Evolutionary conservation across 306 rosid species (phyloP).

Genomic region (Senna tora): DNA sequence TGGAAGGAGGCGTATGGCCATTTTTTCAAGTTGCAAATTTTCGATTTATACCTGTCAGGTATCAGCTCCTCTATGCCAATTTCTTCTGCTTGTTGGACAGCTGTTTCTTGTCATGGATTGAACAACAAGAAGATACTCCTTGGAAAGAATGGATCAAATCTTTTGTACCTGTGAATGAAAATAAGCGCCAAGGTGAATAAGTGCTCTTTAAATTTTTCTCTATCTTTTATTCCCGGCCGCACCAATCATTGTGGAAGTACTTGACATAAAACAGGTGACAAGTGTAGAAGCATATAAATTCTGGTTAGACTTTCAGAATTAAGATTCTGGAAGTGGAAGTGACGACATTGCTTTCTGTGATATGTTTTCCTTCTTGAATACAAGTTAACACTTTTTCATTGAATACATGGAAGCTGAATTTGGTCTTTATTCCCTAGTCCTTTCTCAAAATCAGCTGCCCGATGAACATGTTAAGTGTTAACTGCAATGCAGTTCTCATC

Average conservation of each 20-base stretch:
- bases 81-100: conserved; percentile 93
- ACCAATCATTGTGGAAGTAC: conserved; percentile 17
- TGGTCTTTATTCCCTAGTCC: conserved; percentile 2
- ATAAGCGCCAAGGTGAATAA: conserved; percentile 40
- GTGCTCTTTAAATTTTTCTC: conserved; percentile 29
- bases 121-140: conserved; percentile 87
- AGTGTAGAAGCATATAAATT: conserved; percentile 31
- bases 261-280: conserved; percentile 31
- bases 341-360: conserved; percentile 13
- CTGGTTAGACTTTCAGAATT: conserved; percentile 33
- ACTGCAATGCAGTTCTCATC: neutral
- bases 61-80: conserved; percentile 92
- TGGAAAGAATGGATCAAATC: conserved; percentile 92
- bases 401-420: conserved; percentile 19
- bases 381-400: neutral
- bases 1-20: conserved; percentile 95
- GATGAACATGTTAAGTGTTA: conserved; percentile 1
- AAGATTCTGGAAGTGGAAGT: conserved; percentile 33
- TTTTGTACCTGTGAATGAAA: conserved; percentile 54
- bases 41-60: conserved; percentile 82
- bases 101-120: conserved; percentile 91
- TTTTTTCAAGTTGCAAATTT: conserved; percentile 81
- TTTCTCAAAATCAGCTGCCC: conserved; percentile 15
- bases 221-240: conserved; percentile 13
- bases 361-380: conserved; percentile 18